Evolutionary conservation across 768 basidiomycete species (phyloP).

Genomic region (Kwoniella sp.): DNA sequence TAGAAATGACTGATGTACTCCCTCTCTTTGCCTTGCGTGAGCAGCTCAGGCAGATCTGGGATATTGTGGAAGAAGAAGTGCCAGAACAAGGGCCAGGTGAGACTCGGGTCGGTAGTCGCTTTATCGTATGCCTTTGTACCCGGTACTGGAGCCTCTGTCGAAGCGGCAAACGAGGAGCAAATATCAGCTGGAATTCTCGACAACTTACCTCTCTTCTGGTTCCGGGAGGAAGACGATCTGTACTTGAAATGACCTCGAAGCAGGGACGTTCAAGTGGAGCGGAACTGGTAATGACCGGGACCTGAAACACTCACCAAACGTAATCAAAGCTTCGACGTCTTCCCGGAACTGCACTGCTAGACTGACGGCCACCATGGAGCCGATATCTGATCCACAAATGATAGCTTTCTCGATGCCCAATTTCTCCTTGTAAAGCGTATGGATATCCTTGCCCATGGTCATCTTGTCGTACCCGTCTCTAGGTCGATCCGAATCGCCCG

Average conservation of each 20-base stretch:
- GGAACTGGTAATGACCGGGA: no score
- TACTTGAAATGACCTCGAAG: no score
- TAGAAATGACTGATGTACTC: constrained; percentile 38
- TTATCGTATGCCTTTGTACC: constrained; percentile 33
- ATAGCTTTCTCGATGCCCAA: constrained; percentile 28
- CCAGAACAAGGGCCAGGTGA: constrained; percentile 27
- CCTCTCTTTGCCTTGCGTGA: constrained; percentile 35
- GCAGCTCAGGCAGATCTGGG: constrained; percentile 34
- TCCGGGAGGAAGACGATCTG: no score
- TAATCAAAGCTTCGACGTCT: constrained; percentile 24
- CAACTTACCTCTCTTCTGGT: no score
- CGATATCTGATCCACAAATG: constrained; percentile 41
- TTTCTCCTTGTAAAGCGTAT: constrained; percentile 26
- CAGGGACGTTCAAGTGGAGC: no score
- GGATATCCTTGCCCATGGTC: constrained; percentile 36
- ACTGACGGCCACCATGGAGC: constrained; percentile 36
- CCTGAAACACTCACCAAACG: constrained; percentile 24
- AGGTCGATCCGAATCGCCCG: constrained; percentile 30
- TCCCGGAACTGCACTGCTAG: constrained; percentile 29
- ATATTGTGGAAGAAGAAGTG: constrained; percentile 47
- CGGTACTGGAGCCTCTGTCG: constrained; percentile 37
- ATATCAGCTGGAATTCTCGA: background rate
- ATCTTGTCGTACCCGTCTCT: constrained; percentile 33
- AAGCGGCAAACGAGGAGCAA: background rate
- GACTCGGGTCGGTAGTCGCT: constrained; percentile 20